A percentile compares a stretch with the other conserved stretches of the same genome.
Evolutionary conservation across 352 stramenopile species (phyloP).

Genomic region (Globisporangium cederbergense): DNA sequence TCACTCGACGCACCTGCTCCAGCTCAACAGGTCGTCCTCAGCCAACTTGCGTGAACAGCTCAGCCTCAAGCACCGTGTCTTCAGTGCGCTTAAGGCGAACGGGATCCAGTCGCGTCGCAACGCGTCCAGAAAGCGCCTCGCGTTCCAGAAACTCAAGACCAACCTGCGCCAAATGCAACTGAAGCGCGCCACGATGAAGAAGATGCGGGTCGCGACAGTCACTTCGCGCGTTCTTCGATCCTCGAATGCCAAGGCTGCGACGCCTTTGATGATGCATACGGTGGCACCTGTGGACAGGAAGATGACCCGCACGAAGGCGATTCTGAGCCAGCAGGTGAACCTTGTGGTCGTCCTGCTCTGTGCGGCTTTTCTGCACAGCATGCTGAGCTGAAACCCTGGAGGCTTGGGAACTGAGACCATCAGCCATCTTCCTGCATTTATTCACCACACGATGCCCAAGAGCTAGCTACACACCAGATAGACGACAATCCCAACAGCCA

Average conservation of each 20-base stretch:
- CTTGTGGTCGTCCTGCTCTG: conserved; percentile 19
- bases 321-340: conserved; percentile 22
- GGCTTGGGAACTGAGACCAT: neutral
- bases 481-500: neutral
- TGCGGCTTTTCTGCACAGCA: conserved; percentile 7
- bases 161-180: conserved; percentile 23
- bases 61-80: conserved; percentile 28
- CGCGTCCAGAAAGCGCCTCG: conserved; percentile 33
- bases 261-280: neutral
- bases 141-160: conserved; percentile 28
- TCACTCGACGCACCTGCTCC: conserved; percentile 23
- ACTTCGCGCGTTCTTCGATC: neutral
- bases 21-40: neutral
- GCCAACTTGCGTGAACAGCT: neutral
- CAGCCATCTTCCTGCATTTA: neutral
- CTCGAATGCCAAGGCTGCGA: neutral
- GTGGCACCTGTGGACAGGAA: neutral
- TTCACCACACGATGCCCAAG: neutral
- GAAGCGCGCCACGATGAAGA: conserved; percentile 19
- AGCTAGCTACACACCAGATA: neutral
- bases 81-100: conserved; percentile 20
- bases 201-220: conserved; percentile 4
- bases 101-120: conserved; percentile 24
- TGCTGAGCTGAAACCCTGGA: neutral
- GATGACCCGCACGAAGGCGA: neutral